phyloP scores from a whole-genome alignment of 1,284 basidiomycete genomes.

The Fereydounia khargensis region DNA sequence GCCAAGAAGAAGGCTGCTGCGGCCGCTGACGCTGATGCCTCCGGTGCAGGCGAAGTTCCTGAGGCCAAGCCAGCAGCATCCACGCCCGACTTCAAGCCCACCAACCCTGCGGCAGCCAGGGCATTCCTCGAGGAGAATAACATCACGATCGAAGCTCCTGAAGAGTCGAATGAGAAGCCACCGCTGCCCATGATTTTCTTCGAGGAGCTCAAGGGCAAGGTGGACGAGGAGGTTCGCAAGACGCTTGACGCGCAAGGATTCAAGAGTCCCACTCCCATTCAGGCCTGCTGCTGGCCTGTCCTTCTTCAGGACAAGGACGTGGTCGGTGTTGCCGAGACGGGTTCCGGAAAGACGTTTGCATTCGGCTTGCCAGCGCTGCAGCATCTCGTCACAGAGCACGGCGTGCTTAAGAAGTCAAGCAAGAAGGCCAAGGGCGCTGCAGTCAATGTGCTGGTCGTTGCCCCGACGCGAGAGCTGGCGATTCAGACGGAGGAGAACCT shows the following conservation, averaged over 20 bases:
- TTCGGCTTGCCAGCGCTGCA: constrained; percentile 88
- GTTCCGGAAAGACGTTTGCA: constrained; percentile 84
- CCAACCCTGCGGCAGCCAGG: constrained; percentile 38
- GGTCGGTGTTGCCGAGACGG: constrained; percentile 96
- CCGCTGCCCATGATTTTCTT: constrained; percentile 71
- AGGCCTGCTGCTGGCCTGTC: constrained; percentile 92
- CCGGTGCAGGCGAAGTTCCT: constrained; percentile 28
- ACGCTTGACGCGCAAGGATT: constrained; percentile 69
- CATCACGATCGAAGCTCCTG: constrained; percentile 55
- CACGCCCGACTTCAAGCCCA: constrained; percentile 49
- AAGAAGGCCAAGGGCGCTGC: constrained; percentile 52
- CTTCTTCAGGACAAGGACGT: constrained; percentile 79
- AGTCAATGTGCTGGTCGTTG: constrained; percentile 79
- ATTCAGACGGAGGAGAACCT: constrained; percentile 90
- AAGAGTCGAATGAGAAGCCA: constrained; percentile 59
- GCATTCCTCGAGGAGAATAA: constrained; percentile 49
- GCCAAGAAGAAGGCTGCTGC: constrained; percentile 31
- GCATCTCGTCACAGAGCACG: constrained; percentile 63
- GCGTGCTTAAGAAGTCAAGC: constrained; percentile 35
- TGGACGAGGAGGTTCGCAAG: constrained; percentile 63
- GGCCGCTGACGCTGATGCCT: constrained; percentile 18
- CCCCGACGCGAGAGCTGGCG: constrained; percentile 90
- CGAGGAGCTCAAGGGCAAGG: constrained; percentile 69
- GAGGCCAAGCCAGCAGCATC: constrained; percentile 20
- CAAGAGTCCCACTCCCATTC: constrained; percentile 88